Evolutionary conservation across 208 protist species (phyloP), one percentile per base, ranked within the genome.

Genomic region (Trypanosoma lewisi): DNA sequence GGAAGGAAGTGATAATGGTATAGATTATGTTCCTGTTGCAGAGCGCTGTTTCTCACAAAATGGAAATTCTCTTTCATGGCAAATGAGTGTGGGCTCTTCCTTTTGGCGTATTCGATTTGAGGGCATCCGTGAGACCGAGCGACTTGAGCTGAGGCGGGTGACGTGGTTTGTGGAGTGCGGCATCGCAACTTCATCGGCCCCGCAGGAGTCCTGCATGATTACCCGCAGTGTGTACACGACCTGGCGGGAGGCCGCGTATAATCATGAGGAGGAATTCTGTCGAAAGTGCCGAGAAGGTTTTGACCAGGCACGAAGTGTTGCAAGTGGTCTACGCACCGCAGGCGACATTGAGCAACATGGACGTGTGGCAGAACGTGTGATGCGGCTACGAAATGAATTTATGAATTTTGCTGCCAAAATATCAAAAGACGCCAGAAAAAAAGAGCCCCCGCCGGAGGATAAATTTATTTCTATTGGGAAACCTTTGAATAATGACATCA

Each of bases 1-100:
- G 19, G 89, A 95, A 67, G 87, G 58, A 33, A 91, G 89, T 74
- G 62, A 77, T 21, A 91, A 89, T 57, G 89, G 83, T n/a, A 52
- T 80, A 1, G 80, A 93, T 66, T 95, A 77, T 63, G 77, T 81
- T 61, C 42, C 68, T 36, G 19, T 82, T 78, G 67, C 78, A 34
- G 56, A 68, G 34, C 28, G 52, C 4, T 16, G 11, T 9, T 68
- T 77, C 33, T 58, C 63, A 11, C 31, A 57, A 19, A 23, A 42
- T 21, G 67, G 71, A 48, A 73, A 63, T 25, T 52, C 53, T 27
- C 67, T 87, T 28, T 61, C 67, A 37, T 90, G 80, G 73, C 59
- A 45, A 52, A 69, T n/a, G 42, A 58, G 27, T 39, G 33, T 41
- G 21, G 17, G 9, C n/a, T 28, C 68, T 21, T 60, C 63, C 4